Evolutionary conservation across 192 early-diverging fungal genomes (phyloP), one percentile per base, ranked within the genome.

Genomic region (Entomortierella chlamydospora): DNA sequence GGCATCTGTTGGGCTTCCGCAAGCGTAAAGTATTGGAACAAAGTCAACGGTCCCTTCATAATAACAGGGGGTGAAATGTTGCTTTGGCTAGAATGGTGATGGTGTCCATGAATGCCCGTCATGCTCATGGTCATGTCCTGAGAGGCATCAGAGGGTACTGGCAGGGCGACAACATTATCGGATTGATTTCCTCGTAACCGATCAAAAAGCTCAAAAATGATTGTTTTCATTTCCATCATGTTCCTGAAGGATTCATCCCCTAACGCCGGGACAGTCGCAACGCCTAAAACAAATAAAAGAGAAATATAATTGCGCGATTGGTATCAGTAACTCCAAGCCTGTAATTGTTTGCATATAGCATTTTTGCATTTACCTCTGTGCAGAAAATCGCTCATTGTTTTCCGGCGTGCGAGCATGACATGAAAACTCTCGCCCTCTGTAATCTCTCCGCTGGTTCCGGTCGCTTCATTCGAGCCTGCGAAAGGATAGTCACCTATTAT

Each of bases 401-500:
- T 61, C n/a, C 84, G 58, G 31, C 86, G 73, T 13, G 86, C 64
- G 9, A 87, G 65, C 43, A 85, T 74, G 8, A 84, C 68, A 42
- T 81, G 81, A n/a, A 82, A 71, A 41, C 81, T 83, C 33, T 86
- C 86, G 5, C 86, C 86, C 26, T 83, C 83, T 31, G 79, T 66
- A 29, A 85, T 72, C 39, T 87, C 86, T 4, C 84, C 84, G 12
- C 82, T 83, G 9, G 73, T 82, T 2, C 81, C 73, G 1, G 83
- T 83, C 10, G 84, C 80, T 4, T 83, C 83, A 23, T 81, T 83
- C 17, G 83, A 67, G 8, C 83, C 81, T 26, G 82, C 86, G 66
- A 87, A 87, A 26, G 86, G 86, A 64, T 87, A 87, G 0, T 83
- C 86, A 13, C 86, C 86, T 22, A 87, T 42, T 28, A 85, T 60